phyloP scores from a whole-genome alignment of 306 rosid species.

The Lathyrus tuberosus region DNA sequence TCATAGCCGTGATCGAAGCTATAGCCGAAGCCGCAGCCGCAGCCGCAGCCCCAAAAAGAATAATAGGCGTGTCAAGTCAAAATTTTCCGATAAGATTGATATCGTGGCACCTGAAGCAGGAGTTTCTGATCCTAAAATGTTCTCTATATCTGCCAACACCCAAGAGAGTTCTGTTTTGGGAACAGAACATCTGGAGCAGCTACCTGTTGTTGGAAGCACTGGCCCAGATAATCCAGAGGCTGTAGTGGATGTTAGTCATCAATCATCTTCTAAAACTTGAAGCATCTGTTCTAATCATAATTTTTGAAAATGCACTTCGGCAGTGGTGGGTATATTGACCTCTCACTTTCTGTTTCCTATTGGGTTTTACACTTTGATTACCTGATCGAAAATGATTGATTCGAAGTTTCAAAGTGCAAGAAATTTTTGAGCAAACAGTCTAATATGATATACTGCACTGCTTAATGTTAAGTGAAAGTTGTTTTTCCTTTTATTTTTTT shows the following conservation, averaged over 20 bases:
- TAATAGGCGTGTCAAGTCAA: conserved; percentile 52
- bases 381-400: conserved; percentile 32
- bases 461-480: conserved; percentile 16
- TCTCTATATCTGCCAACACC: conserved; percentile 42
- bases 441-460: conserved; percentile 30
- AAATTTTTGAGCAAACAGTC: conserved; percentile 19
- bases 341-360: conserved; percentile 34
- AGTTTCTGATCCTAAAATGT: conserved; percentile 47
- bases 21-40: conserved; percentile 50
- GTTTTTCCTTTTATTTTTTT: conserved; percentile 10
- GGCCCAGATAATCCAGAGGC: conserved; percentile 45
- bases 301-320: conserved; percentile 33
- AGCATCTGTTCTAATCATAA: conserved; percentile 11
- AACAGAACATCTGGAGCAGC: conserved; percentile 40
- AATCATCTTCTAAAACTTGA: conserved; percentile 42
- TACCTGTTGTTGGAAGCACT: conserved; percentile 38
- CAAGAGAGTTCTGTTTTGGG: conserved; percentile 43
- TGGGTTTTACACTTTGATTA: conserved; percentile 35
- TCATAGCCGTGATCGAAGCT: conserved; percentile 47
- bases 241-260: conserved; percentile 36
- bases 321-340: conserved; percentile 37
- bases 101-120: conserved; percentile 36
- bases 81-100: conserved; percentile 45
- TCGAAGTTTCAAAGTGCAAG: conserved; percentile 12
- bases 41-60: conserved; percentile 46